Conservation (phyloP, 495 filamentous ascomycete genomes). For the Neurospora africana region DNA sequence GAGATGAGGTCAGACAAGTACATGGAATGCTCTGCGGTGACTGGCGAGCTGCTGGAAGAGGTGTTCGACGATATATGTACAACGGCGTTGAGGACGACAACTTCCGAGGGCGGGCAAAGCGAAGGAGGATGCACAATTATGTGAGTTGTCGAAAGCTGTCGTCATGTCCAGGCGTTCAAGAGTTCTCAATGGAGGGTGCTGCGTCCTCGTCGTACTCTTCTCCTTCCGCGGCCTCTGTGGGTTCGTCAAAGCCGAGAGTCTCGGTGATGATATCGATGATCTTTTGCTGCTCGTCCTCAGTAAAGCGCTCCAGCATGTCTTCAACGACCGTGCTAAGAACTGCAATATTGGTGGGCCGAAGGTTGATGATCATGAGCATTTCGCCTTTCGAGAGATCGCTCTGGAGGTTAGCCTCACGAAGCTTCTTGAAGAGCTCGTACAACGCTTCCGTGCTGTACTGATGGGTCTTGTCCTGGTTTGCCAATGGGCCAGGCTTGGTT, state of each 20-base stretch:
- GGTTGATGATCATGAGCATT: constrained; percentile 34
- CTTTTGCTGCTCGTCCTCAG: constrained; percentile 29
- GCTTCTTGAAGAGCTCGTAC: constrained; percentile 23
- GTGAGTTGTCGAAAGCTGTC: constrained; percentile 12
- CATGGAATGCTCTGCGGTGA: constrained; percentile 80
- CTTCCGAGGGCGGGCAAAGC: constrained; percentile 31
- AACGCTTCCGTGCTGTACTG: constrained; percentile 24
- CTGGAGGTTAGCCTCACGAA: constrained; percentile 19
- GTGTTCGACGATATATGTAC: constrained; percentile 68
- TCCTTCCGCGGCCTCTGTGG: constrained; percentile 11
- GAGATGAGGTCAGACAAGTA: constrained; percentile 79
- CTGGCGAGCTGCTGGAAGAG: constrained; percentile 66
- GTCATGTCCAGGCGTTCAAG: constrained; percentile 12
- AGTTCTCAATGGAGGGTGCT: constrained; percentile 20
- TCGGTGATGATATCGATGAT: constrained; percentile 33
- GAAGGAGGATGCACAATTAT: constrained; percentile 31
- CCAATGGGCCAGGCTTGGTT: constrained; percentile 30
- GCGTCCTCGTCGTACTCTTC: constrained; percentile 14
- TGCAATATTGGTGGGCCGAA: constrained; percentile 27
- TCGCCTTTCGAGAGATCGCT: constrained; percentile 37
- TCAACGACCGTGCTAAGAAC: constrained; percentile 33
- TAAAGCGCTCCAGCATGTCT: constrained; percentile 35
- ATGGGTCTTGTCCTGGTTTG: constrained; percentile 29
- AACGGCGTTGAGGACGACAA: constrained; percentile 55
- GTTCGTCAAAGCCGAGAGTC: constrained; percentile 26